Evolutionary conservation across 2,329 filamentous ascomycete species (phyloP).

Genomic region (Colletotrichum coccodes): DNA sequence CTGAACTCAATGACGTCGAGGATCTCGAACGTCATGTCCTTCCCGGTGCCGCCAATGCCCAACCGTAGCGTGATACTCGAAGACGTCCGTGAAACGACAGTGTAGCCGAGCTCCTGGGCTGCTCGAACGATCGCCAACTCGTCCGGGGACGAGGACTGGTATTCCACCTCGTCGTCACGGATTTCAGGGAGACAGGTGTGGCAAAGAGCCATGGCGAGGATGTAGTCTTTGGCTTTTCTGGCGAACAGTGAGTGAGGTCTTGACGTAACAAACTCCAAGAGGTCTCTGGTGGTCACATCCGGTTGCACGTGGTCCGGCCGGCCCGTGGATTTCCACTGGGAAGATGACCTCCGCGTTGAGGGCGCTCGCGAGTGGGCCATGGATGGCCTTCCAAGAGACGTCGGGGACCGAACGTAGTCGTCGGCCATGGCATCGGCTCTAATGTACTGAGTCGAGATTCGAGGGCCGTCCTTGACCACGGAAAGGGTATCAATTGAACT

Average conservation of each 20-base stretch:
- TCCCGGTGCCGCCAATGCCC: slow-evolving; percentile 49
- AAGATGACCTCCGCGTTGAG: slow-evolving; percentile 55
- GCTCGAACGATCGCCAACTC: slow-evolving; percentile 87
- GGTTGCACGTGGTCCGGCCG: slow-evolving; percentile 62
- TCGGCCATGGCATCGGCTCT: slow-evolving; percentile 7
- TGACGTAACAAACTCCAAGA: slow-evolving; percentile 80
- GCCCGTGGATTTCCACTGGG: slow-evolving; percentile 60
- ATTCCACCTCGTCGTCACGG: slow-evolving; percentile 77
- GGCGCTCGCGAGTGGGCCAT: slow-evolving; percentile 39
- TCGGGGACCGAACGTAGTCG: slow-evolving; percentile 11
- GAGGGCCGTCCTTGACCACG: neutral
- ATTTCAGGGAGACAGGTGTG: slow-evolving; percentile 91
- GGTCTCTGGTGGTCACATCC: slow-evolving; percentile 74
- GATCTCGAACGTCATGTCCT: slow-evolving; percentile 76
- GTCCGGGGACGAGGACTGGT: slow-evolving; percentile 90
- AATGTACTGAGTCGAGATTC: slow-evolving; percentile 11
- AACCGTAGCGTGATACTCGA: slow-evolving; percentile 69
- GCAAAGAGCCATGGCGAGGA: slow-evolving; percentile 86
- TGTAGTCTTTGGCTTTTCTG: slow-evolving; percentile 81
- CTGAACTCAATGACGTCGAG: slow-evolving; percentile 92
- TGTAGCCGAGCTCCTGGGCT: slow-evolving; percentile 85
- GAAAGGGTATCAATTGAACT: slow-evolving; percentile 9
- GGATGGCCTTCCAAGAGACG: slow-evolving; percentile 33
- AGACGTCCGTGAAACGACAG: slow-evolving; percentile 79
- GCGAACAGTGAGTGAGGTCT: slow-evolving; percentile 83